Base-by-base conservation (phyloP, 2,329 filamentous ascomycete species). In the Scedosporium aurantiacum region DNA sequence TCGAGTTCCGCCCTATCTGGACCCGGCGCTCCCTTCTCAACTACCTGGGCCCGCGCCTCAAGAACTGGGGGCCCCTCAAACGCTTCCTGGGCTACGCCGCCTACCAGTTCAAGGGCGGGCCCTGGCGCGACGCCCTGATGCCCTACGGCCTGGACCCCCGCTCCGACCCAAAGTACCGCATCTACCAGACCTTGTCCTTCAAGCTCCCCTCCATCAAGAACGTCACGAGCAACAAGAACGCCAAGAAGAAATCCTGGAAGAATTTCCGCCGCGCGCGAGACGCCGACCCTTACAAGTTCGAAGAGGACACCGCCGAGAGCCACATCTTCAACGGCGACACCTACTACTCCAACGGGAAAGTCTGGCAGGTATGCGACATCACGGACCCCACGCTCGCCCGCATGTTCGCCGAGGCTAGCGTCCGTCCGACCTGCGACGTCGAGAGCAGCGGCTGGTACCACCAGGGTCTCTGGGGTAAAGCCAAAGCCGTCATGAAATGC, bases 351-450 rank as follows among this genome's bases (percentile, higher is more conserved):
- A 91, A 96, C 68, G 91, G 91, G 45, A 94, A 94, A 68, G 87
- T 94, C 58, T 99, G 91, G 88, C 94, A 97, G 77, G 82, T 95
- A 27, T 96, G 91, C 75, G 94, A 99, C 71, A 87, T 97, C 61
- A 88, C 84, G 0, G 93, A 97, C 68, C 89, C 91, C 0, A 70
- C 92, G 1, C 78, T 97, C 1, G 76, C 78, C 0, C 72, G 78
- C 10, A 75, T 97, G 2, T 79, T 96, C 45, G 80, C 85, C 21
- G 82, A 83, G 0, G 78, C 85, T 0, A 78, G 84, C 4, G 74
- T 88, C 23, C 80, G 85, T 4, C 69, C 76, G 0, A 75, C 76
- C 8, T 89, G 84, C 72, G 85, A 89, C 65, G 72, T 77, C 5
- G 70, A 78, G 58, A 79, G 79, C 54, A 89, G 90, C 67, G 93